Percentiles rank a stretch among this genome's conserved stretches.
Conservation (phyloP, 2,329 filamentous ascomycete species). For the Neurospora crassa region DNA sequence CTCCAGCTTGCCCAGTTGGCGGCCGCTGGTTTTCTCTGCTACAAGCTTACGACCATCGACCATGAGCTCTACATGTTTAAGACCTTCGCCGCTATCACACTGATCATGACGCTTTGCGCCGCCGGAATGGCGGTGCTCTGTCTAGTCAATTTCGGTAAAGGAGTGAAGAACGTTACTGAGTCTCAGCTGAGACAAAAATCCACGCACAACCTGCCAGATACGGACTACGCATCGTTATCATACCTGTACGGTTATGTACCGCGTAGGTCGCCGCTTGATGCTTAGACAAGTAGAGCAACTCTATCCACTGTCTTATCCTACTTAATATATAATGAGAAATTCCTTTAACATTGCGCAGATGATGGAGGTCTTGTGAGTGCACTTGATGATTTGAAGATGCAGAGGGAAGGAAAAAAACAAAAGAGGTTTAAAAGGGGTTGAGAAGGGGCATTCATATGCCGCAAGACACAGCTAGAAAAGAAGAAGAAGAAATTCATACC, state of each 20-base stretch:
- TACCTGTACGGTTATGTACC: background rate
- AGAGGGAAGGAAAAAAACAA: background rate
- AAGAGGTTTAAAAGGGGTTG: too few relatives aligned
- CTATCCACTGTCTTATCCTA: background rate
- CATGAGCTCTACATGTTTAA: background rate
- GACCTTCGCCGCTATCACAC: background rate
- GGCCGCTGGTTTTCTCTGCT: background rate
- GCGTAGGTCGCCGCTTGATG: background rate
- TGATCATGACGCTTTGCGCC: background rate
- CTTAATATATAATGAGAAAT: background rate
- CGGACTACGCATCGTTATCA: background rate
- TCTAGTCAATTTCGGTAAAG: background rate
- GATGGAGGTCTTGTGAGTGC: background rate
- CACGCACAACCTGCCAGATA: background rate
- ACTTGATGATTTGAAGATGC: background rate
- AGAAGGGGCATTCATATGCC: background rate
- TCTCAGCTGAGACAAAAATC: background rate
- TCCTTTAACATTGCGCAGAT: background rate
- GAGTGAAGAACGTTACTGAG: background rate
- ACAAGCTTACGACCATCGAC: background rate
- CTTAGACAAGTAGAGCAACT: background rate
- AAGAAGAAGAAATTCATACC: background rate
- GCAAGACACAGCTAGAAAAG: background rate
- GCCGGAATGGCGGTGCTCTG: background rate
- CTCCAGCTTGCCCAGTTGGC: background rate